These are phyloP conservation scores for Gentiana straminea DNA, from an alignment of 257 asterid genomes.

Conservation along the genomic window DNA sequence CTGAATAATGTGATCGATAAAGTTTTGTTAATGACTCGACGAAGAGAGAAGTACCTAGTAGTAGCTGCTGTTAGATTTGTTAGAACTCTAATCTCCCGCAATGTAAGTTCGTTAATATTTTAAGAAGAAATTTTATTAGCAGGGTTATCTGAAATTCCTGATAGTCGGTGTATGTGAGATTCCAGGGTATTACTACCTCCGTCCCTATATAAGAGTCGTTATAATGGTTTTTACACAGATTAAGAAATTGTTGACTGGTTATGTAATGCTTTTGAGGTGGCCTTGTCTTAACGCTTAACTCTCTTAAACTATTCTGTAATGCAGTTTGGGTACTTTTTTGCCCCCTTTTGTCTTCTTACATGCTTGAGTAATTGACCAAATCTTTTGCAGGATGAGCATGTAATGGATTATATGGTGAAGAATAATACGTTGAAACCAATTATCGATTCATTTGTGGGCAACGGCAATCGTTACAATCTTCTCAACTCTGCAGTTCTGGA, in stretches of 20 bases:
- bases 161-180: too few relatives aligned
- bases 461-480: slow-evolving; percentile 90
- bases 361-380: background rate
- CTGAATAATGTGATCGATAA: slow-evolving; percentile 77
- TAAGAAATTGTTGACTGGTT: too few relatives aligned
- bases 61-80: slow-evolving; percentile 91
- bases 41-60: slow-evolving; percentile 86
- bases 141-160: too few relatives aligned
- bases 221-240: too few relatives aligned
- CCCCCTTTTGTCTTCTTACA: slow-evolving; percentile 2
- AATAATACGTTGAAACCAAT: slow-evolving; percentile 76
- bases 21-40: slow-evolving; percentile 66
- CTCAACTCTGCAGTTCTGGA: slow-evolving; percentile 92
- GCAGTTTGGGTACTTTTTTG: background rate
- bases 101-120: slow-evolving; percentile 39
- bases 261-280: too few relatives aligned
- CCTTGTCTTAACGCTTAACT: too few relatives aligned
- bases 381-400: slow-evolving; percentile 82
- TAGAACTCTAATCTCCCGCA: slow-evolving; percentile 76
- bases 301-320: background rate
- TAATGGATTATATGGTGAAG: slow-evolving; percentile 69
- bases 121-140: too few relatives aligned
- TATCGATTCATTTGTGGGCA: slow-evolving; percentile 72
- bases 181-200: too few relatives aligned
- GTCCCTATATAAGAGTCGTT: too few relatives aligned